Conservation (phyloP, 768 basidiomycete genomes). For the Porphyrellus cyaneotinctus region DNA sequence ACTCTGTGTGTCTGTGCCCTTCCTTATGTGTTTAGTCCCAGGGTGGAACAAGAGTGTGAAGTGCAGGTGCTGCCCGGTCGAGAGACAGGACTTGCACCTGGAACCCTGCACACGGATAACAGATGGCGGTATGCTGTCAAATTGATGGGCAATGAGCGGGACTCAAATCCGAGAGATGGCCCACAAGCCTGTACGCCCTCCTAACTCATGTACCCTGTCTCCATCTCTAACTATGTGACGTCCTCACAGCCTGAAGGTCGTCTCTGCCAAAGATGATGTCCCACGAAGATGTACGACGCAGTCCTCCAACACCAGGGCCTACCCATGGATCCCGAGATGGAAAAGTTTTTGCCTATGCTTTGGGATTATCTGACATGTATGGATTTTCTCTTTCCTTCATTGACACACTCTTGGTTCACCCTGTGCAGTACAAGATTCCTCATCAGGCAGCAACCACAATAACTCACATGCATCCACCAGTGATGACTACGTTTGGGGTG, state of each 20-base stretch:
- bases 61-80: conserved; percentile 15
- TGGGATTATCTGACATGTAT: conserved; percentile 66
- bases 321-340: conserved; percentile 57
- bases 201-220: not conserved
- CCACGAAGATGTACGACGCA: conserved; percentile 66
- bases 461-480: conserved; percentile 1
- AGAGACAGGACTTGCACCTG: not conserved
- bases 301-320: conserved; percentile 43
- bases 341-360: conserved; percentile 74
- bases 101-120: conserved; percentile 33
- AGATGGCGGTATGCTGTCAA: conserved; percentile 49
- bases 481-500: conserved; percentile 79
- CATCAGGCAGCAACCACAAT: conserved; percentile 6
- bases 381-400: conserved; percentile 11
- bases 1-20: too few species aligned
- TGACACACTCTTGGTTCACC: not conserved
- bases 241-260: conserved; percentile 48
- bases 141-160: conserved; percentile 15
- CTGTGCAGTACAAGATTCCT: conserved; percentile 26
- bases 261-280: conserved; percentile 53
- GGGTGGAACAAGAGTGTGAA: conserved; percentile 36
- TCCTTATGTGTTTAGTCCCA: conserved; percentile 49
- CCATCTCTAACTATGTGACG: not conserved
- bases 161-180: conserved; percentile 21
- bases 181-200: conserved; percentile 42